phyloP scores from a whole-genome alignment of 805 yeast genomes.

The Candida railenensis region DNA sequence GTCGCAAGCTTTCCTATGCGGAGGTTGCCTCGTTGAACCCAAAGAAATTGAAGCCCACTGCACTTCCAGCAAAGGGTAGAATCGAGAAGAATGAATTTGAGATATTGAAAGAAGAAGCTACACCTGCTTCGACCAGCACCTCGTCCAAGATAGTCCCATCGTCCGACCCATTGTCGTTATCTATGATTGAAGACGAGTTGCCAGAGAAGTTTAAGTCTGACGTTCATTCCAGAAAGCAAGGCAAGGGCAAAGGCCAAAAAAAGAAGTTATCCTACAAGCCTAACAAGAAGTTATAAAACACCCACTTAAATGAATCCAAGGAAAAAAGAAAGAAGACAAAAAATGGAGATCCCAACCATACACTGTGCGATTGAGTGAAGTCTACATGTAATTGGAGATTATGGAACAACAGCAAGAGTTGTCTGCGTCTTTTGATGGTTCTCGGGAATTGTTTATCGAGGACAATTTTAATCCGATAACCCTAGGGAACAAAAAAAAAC shows the following conservation, averaged over 20 bases:
- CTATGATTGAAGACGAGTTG: conserved; percentile 3
- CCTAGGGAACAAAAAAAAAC: neutral
- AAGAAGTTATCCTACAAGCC: conserved; percentile 10
- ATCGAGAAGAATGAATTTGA: conserved; percentile 1
- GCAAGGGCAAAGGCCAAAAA: conserved; percentile 12
- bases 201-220: conserved; percentile 17
- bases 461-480: neutral
- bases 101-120: neutral
- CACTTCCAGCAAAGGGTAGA: conserved; percentile 4
- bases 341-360: neutral
- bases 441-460: no score
- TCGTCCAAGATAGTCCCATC: neutral
- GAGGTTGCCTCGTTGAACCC: conserved; percentile 38
- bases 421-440: no score
- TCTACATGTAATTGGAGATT: no score
- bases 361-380: neutral
- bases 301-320: neutral
- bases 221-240: conserved; percentile 14
- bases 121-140: neutral
- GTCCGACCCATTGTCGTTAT: neutral
- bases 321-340: neutral
- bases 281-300: neutral
- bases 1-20: conserved; percentile 40
- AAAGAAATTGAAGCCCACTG: neutral
- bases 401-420: no score